Percentiles rank a stretch among this genome's conserved stretches.
Conservation (phyloP, 1,284 basidiomycete species). For the Termitomyces sp. region DNA sequence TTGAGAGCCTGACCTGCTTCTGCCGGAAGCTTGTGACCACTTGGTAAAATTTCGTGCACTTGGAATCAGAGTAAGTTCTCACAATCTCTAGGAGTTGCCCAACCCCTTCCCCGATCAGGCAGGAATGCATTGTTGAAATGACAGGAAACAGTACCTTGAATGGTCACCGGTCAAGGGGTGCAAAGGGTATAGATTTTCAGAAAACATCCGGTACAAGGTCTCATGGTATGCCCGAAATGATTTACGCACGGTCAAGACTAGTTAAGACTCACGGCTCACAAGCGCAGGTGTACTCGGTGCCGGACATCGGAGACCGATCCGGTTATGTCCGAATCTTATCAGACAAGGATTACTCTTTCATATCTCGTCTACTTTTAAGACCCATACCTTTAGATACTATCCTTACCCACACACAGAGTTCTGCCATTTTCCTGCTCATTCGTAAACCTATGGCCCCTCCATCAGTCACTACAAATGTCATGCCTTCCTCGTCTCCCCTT, state of each 20-base stretch:
- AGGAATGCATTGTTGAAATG: neutral
- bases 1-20: constrained; percentile 14
- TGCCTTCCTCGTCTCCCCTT: constrained; percentile 37
- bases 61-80: constrained; percentile 3
- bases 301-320: constrained; percentile 19
- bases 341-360: constrained; percentile 23
- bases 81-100: neutral
- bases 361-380: constrained; percentile 12
- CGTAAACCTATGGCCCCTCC: constrained; percentile 12
- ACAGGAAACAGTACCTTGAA: neutral
- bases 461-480: constrained; percentile 14
- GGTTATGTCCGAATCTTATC: constrained; percentile 33
- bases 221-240: constrained; percentile 6
- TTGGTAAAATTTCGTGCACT: constrained; percentile 5
- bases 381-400: constrained; percentile 11
- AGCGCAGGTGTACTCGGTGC: constrained; percentile 11
- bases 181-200: constrained; percentile 1
- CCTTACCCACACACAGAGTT: constrained; percentile 9
- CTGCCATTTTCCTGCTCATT: neutral
- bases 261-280: constrained; percentile 4
- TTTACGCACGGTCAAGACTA: constrained; percentile 9
- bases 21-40: constrained; percentile 15
- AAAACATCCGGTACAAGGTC: constrained; percentile 6
- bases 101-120: constrained; percentile 5
- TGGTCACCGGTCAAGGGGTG: neutral